These are phyloP conservation scores for Polygonum maritimum DNA, from an alignment of 148 eudicot species.

Conservation along the genomic window DNA sequence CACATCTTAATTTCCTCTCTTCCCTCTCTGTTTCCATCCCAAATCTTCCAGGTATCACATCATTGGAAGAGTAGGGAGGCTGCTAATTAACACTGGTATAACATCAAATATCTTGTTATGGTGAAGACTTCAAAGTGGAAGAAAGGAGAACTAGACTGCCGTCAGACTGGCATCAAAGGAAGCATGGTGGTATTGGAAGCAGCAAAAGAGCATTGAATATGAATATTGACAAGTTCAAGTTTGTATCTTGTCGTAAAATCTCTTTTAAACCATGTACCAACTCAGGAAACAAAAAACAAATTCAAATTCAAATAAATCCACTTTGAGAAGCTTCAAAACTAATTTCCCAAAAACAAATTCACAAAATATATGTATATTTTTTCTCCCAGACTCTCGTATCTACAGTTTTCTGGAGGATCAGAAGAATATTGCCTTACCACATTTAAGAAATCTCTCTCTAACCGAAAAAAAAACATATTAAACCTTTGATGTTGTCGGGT, in stretches of 20 bases:
- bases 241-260: not conserved
- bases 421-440: not conserved
- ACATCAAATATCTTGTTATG: not conserved
- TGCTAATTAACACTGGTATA: not conserved
- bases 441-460: not conserved
- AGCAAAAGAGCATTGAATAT: not conserved
- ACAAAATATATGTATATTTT: not conserved
- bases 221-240: not conserved
- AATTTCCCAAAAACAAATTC: not conserved
- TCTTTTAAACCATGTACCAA: not conserved
- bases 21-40: not conserved
- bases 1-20: not conserved
- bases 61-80: too few relatives aligned
- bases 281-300: not conserved
- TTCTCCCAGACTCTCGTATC: not conserved
- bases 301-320: not conserved
- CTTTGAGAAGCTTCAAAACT: not conserved
- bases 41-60: not conserved
- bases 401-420: not conserved
- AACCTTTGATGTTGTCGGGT: not conserved
- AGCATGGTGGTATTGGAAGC: not conserved
- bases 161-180: not conserved
- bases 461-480: not conserved
- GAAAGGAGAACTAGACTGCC: not conserved
- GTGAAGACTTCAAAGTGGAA: not conserved